These are phyloP conservation scores for Penicillium lagena DNA, from an alignment of 495 filamentous ascomycete species.

Conservation along the genomic window DNA sequence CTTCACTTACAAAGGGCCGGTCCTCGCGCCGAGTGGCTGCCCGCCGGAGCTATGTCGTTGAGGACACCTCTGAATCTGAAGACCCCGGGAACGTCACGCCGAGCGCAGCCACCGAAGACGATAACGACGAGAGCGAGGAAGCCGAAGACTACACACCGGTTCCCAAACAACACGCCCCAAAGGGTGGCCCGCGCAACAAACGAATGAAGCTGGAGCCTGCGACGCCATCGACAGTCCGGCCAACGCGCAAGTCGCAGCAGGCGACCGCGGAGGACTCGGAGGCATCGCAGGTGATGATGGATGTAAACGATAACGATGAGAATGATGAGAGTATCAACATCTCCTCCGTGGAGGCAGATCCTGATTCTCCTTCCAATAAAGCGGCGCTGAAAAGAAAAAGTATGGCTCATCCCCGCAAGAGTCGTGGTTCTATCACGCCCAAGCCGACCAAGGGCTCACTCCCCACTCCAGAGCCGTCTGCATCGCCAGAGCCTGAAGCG, in stretches of 20 bases:
- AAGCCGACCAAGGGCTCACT: conserved; percentile 42
- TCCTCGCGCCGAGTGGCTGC: conserved; percentile 69
- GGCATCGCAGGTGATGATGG: conserved; percentile 16
- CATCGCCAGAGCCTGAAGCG: conserved; percentile 46
- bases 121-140: conserved; percentile 55
- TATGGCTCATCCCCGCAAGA: conserved; percentile 52
- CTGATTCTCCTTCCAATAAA: conserved; percentile 59
- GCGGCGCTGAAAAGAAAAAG: conserved; percentile 60
- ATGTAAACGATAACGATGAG: conserved; percentile 8
- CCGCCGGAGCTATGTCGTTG: conserved; percentile 62
- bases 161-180: conserved; percentile 33
- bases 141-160: conserved; percentile 75
- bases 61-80: conserved; percentile 68
- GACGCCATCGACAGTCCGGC: conserved; percentile 34
- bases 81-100: conserved; percentile 48
- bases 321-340: conserved; percentile 42
- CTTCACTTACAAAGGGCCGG: conserved; percentile 59
- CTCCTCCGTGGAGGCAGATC: conserved; percentile 39
- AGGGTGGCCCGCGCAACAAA: conserved; percentile 39
- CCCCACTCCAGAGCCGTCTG: conserved; percentile 53
- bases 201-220: conserved; percentile 52
- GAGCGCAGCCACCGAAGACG: conserved; percentile 34
- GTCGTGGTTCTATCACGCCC: conserved; percentile 40
- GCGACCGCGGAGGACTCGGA: conserved; percentile 26
- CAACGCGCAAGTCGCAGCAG: conserved; percentile 28